Conservation (phyloP, 2,329 filamentous ascomycete genomes). For the Fragosphaeria purpurea region DNA sequence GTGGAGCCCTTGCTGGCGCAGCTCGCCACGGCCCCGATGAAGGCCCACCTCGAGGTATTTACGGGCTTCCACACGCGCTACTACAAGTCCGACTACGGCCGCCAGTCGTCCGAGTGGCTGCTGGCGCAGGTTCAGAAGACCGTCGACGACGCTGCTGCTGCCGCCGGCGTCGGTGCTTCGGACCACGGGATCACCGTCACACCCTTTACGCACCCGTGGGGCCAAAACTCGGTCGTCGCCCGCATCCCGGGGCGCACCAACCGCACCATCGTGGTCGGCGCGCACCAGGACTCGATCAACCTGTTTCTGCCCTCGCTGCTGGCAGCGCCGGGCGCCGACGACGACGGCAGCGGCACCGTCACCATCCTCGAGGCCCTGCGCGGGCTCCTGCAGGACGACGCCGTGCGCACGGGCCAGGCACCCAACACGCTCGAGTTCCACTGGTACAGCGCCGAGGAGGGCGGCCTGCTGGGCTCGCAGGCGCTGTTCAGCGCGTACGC, state of each 20-base stretch:
- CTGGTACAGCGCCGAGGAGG: slow-evolving; percentile 90
- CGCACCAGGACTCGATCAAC: slow-evolving; percentile 94
- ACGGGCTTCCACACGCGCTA: slow-evolving; percentile 74
- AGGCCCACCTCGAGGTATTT: slow-evolving; percentile 65
- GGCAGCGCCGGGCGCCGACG: slow-evolving; percentile 84
- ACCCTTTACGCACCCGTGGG: slow-evolving; percentile 75
- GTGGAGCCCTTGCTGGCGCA: slow-evolving; percentile 57
- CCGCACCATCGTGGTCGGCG: slow-evolving; percentile 78
- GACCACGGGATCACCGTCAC: slow-evolving; percentile 56
- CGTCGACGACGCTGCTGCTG: slow-evolving; percentile 60
- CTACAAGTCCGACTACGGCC: slow-evolving; percentile 66
- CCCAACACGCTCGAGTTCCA: slow-evolving; percentile 91
- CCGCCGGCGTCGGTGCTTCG: slow-evolving; percentile 56
- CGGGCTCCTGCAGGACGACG: slow-evolving; percentile 63
- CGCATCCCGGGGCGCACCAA: slow-evolving; percentile 79
- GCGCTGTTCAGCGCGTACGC: slow-evolving; percentile 80
- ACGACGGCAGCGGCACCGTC: slow-evolving; percentile 86
- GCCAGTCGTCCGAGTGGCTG: slow-evolving; percentile 81
- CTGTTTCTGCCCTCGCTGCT: slow-evolving; percentile 77
- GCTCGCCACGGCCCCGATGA: slow-evolving; percentile 68
- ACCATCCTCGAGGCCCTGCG: slow-evolving; percentile 89
- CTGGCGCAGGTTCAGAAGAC: slow-evolving; percentile 62
- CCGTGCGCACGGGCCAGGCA: slow-evolving; percentile 60
- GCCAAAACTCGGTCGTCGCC: slow-evolving; percentile 83
- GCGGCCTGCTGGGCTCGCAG: slow-evolving; percentile 76